Conservation (phyloP, 257 asterid genomes). For the Jasminum sambac region DNA sequence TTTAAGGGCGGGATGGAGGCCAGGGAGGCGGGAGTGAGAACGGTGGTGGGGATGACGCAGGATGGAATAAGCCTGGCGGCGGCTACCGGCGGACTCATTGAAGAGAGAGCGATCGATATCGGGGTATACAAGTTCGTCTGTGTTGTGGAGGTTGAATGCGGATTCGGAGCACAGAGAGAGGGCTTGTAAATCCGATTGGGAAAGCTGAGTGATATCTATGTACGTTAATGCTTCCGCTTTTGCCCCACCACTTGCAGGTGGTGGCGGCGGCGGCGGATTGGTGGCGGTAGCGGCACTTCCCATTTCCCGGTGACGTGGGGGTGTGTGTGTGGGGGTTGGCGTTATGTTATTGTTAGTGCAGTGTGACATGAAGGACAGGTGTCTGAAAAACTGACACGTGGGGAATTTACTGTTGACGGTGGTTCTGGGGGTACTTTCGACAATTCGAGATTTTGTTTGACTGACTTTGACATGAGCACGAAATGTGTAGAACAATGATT, state of each 20-base stretch:
- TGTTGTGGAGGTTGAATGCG: constrained; percentile 43
- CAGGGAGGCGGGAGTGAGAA: constrained; percentile 65
- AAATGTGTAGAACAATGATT: no score
- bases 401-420: not conserved
- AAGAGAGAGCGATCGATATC: constrained; percentile 69
- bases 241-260: constrained; percentile 32
- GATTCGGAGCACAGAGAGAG: constrained; percentile 66
- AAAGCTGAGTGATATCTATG: constrained; percentile 51
- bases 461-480: no score
- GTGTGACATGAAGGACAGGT: not conserved
- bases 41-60: constrained; percentile 60
- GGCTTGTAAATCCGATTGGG: constrained; percentile 81
- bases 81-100: constrained; percentile 90
- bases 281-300: constrained; percentile 41
- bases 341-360: constrained; percentile 6
- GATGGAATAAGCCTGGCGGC: constrained; percentile 82
- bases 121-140: constrained; percentile 62
- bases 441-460: no score
- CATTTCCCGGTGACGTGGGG: constrained; percentile 32
- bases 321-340: not conserved
- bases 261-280: constrained; percentile 26
- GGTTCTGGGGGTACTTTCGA: no score
- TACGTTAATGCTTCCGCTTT: constrained; percentile 47
- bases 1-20: constrained; percentile 52
- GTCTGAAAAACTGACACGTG: not conserved